A percentile compares a stretch with the other conserved stretches of the same genome.
phyloP scores from a whole-genome alignment of 2,329 filamentous ascomycete species.

The Xylaria sp. region DNA sequence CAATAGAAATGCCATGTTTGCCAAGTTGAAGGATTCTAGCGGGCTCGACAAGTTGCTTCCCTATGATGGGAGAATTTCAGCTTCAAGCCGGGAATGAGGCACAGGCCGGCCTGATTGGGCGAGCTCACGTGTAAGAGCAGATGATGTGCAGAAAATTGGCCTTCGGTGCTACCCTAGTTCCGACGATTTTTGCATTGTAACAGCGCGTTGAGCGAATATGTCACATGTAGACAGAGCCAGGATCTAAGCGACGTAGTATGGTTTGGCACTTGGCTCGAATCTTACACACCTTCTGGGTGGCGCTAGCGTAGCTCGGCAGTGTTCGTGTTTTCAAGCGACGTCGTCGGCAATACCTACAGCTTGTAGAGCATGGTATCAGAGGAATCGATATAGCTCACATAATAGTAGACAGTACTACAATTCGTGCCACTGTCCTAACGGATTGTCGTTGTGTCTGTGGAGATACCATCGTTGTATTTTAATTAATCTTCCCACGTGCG shows the following conservation, averaged over 20 bases:
- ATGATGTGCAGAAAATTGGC: slow-evolving; percentile 2
- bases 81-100: neutral
- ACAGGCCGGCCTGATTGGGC: neutral
- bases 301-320: slow-evolving; percentile 18
- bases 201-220: slow-evolving; percentile 3
- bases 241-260: slow-evolving; percentile 7
- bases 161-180: neutral
- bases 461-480: slow-evolving; percentile 16
- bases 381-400: no score
- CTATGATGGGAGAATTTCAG: neutral
- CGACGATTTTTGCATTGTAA: neutral
- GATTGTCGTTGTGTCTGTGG: neutral
- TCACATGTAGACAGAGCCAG: slow-evolving; percentile 2
- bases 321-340: neutral
- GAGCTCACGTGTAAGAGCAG: neutral
- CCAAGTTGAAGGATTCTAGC: slow-evolving; percentile 20
- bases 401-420: no score
- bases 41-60: neutral
- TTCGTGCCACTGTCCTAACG: neutral
- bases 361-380: no score
- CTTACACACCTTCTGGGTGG: neutral
- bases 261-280: neutral
- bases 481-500: slow-evolving; percentile 22
- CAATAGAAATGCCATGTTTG: slow-evolving; percentile 1
- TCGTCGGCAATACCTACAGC: slow-evolving; percentile 16